Evolutionary conservation across 805 yeast genomes (phyloP), one percentile per base, ranked within the genome.

Genomic region (Schwanniomyces occidentalis): DNA sequence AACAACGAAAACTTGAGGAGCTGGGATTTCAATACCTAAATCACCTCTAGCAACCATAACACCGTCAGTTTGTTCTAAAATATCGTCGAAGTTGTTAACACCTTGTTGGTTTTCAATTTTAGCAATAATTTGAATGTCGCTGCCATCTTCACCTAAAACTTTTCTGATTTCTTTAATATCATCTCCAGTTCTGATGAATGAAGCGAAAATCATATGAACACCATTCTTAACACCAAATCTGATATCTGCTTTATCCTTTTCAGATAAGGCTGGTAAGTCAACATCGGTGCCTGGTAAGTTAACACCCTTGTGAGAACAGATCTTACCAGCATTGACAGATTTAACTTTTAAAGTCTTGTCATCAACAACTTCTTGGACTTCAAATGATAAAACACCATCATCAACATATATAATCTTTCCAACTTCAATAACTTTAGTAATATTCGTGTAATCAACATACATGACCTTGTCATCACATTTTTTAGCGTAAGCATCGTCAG

Each of bases 11-110:
- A 93, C 99, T 75, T 90, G 95, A 48, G 97, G 91, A 50, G 99
- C 98, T 51, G 98, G 98, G 60, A 93, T 93, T 77, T 93, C 99
- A 61, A 93, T 93, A 79, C 99, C 99, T 58, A 93, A 79, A 70
- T 93, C 99, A 78, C 99, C 99, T 75, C 99, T 85, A 59, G 99
- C 99, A 66, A 93, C 98, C 99, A 93, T 93, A 61, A 93, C 96
- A 77, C 98, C 99, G 65, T 93, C 99, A 46, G 99, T 93, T 69
- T 82, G 95, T 57, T 65, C 66, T 64, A 93, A 81, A 62, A 93
- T 93, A 46, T 87, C 97, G 69, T 93, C 99, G 63, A 93, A 93
- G 82, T 93, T 93, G 85, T 93, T 90, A 58, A 93, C 98, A 79
- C 99, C 99, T 74, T 93, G 99, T 76, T 91, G 98, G 78, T 89